A percentile compares a stretch with the other conserved stretches of the same genome.
phyloP scores from a whole-genome alignment of 2,329 filamentous ascomycete genomes.

The Aspergillus ustus region DNA sequence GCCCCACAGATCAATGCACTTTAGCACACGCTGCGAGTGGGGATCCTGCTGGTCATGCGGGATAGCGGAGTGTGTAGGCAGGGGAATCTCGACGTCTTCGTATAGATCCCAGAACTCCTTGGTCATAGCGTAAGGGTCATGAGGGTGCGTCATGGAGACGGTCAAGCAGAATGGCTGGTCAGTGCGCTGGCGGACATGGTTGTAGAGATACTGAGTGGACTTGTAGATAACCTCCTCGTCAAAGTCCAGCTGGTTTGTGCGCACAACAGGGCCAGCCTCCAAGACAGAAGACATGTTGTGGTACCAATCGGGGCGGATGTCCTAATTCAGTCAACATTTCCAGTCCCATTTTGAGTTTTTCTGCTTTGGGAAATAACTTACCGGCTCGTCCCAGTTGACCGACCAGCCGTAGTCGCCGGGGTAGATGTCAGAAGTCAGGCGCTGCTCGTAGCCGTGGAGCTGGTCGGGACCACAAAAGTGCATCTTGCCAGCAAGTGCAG shows the following conservation, averaged over 20 bases:
- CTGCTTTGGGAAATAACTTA: slow-evolving; percentile 30
- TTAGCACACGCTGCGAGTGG: slow-evolving; percentile 84
- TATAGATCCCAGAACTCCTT: slow-evolving; percentile 93
- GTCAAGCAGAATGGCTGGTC: slow-evolving; percentile 85
- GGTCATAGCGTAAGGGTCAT: slow-evolving; percentile 94
- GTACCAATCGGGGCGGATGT: slow-evolving; percentile 82
- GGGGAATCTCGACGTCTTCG: slow-evolving; percentile 81
- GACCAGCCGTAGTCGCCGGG: slow-evolving; percentile 93
- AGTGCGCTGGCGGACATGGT: slow-evolving; percentile 81
- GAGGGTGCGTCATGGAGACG: slow-evolving; percentile 90
- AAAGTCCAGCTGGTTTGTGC: slow-evolving; percentile 94
- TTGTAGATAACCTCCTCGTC: slow-evolving; percentile 96
- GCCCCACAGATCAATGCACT: slow-evolving; percentile 85
- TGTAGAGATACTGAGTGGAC: slow-evolving; percentile 86
- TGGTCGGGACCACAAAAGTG: slow-evolving; percentile 91
- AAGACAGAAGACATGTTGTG: slow-evolving; percentile 94
- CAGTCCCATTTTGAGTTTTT: not conserved
- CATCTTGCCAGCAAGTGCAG: slow-evolving; percentile 92
- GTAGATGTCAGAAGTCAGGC: slow-evolving; percentile 94
- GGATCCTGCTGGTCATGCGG: slow-evolving; percentile 81
- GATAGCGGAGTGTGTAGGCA: slow-evolving; percentile 74
- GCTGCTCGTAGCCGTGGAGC: slow-evolving; percentile 89
- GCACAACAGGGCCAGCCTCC: slow-evolving; percentile 84
- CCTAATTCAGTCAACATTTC: slow-evolving; percentile 32
- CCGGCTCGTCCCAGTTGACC: slow-evolving; percentile 92